These are phyloP conservation scores for Globisporangium rhizosaccharum DNA, from an alignment of 352 stramenopile genomes.

Conservation along the genomic window DNA sequence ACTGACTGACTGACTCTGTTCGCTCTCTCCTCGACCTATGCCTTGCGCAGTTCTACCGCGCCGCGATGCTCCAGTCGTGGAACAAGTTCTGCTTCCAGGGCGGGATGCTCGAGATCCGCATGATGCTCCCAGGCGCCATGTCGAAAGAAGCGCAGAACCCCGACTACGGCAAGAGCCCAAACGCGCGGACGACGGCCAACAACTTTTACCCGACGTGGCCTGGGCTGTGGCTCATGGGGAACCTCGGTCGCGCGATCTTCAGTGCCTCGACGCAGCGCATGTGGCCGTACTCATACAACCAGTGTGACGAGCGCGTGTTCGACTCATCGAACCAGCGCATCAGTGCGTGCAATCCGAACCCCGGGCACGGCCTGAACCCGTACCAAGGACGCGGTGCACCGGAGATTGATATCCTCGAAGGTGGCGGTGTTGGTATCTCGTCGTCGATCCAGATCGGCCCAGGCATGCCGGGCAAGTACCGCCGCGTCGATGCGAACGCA, in stretches of 20 bases:
- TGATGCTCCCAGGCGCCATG: constrained; percentile 84
- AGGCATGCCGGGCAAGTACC: constrained; percentile 47
- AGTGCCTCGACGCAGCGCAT: constrained; percentile 90
- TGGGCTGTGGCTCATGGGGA: constrained; percentile 94
- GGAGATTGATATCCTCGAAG: constrained; percentile 96
- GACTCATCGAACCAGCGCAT: constrained; percentile 62
- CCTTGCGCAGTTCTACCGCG: constrained; percentile 11
- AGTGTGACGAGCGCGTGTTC: constrained; percentile 88
- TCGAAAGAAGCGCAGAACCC: constrained; percentile 57
- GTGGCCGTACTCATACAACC: constrained; percentile 95
- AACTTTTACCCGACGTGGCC: constrained; percentile 86
- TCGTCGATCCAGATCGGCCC: constrained; percentile 75
- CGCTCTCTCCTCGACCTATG: background rate
- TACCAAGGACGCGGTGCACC: constrained; percentile 87
- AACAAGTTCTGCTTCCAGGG: constrained; percentile 96
- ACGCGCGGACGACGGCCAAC: constrained; percentile 23
- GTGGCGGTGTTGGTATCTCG: constrained; percentile 53
- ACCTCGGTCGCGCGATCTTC: constrained; percentile 94
- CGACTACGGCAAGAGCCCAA: constrained; percentile 71
- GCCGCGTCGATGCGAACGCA: constrained; percentile 27
- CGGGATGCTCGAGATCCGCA: constrained; percentile 90
- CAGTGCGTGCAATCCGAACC: constrained; percentile 87
- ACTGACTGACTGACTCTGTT: background rate
- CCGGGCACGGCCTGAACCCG: constrained; percentile 90
- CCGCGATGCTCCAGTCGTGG: constrained; percentile 90